Evolutionary conservation across 1,284 basidiomycete genomes (phyloP).

Genomic region (Apiotrichum sp.): DNA sequence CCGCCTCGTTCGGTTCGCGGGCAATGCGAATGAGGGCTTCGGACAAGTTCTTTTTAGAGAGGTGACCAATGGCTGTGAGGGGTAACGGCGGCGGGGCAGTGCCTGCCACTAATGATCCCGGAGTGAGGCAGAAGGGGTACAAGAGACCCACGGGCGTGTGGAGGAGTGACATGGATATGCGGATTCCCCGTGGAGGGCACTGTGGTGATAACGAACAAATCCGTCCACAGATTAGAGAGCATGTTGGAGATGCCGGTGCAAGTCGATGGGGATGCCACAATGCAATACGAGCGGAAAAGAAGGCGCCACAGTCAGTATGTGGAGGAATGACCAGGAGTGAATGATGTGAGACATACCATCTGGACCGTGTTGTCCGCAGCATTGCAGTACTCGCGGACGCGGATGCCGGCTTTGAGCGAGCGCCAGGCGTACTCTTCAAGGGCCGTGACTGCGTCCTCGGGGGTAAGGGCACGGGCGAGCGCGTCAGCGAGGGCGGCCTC

Average conservation of each 20-base stretch:
- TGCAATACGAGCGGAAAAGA: not conserved
- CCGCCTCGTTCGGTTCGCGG: not conserved
- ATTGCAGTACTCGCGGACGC: slow-evolving; percentile 18
- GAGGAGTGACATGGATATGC: slow-evolving; percentile 7
- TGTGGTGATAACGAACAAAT: not conserved
- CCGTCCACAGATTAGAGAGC: not conserved
- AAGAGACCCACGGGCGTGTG: slow-evolving; percentile 12
- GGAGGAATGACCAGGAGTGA: too few relatives aligned
- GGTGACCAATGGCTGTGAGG: slow-evolving; percentile 7
- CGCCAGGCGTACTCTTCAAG: slow-evolving; percentile 22
- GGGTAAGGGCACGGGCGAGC: not conserved
- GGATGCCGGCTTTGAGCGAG: slow-evolving; percentile 13
- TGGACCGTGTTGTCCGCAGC: slow-evolving; percentile 9
- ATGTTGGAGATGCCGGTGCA: too few relatives aligned
- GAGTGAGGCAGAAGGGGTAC: slow-evolving; percentile 22
- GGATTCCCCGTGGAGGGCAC: not conserved
- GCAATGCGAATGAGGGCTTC: slow-evolving; percentile 23
- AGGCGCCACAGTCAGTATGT: not conserved
- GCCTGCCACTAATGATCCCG: not conserved
- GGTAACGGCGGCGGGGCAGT: slow-evolving; percentile 7
- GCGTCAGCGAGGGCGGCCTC: slow-evolving; percentile 8
- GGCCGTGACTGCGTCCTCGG: not conserved
- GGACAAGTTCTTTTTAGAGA: slow-evolving; percentile 26
- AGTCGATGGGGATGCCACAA: too few relatives aligned
- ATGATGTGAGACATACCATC: slow-evolving; percentile 6